Evolutionary conservation across 1,139 yeast genomes (phyloP).

Genomic region (Wickerhamiella infanticola): DNA sequence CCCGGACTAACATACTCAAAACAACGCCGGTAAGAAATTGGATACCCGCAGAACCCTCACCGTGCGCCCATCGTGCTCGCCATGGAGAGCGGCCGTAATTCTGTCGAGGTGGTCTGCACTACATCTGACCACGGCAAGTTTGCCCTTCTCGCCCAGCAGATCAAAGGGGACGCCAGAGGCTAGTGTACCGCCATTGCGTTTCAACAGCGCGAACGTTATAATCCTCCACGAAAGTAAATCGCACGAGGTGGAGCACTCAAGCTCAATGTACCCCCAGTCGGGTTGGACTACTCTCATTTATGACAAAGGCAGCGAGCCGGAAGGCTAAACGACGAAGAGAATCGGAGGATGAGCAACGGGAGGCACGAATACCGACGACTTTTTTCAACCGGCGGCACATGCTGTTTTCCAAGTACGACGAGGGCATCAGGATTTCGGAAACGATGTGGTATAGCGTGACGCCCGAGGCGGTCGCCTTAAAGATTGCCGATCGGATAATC

Average conservation of each 20-base stretch:
- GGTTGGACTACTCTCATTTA: slow-evolving; percentile 15
- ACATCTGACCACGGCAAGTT: slow-evolving; percentile 11
- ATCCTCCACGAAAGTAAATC: slow-evolving; percentile 33
- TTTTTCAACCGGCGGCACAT: slow-evolving; percentile 48
- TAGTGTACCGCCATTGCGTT: slow-evolving; percentile 26
- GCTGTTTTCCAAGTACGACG: slow-evolving; percentile 46
- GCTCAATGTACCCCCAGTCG: slow-evolving; percentile 27
- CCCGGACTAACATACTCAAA: slow-evolving; percentile 5
- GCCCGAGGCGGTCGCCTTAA: slow-evolving; percentile 37
- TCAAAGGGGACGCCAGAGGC: slow-evolving; percentile 33
- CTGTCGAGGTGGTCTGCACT: slow-evolving; percentile 6
- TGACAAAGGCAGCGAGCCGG: slow-evolving; percentile 3
- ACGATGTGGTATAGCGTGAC: slow-evolving; percentile 90
- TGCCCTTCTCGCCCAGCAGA: slow-evolving; percentile 18
- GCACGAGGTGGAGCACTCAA: slow-evolving; percentile 14
- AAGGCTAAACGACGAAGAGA: neutral
- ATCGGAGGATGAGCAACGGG: neutral
- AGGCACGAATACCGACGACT: slow-evolving; percentile 18
- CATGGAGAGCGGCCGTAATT: slow-evolving; percentile 11
- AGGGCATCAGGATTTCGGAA: slow-evolving; percentile 56
- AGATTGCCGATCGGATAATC: slow-evolving; percentile 39
- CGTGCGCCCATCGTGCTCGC: slow-evolving; percentile 9
- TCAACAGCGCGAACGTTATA: slow-evolving; percentile 23
- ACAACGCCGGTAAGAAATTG: slow-evolving; percentile 10
- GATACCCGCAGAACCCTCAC: slow-evolving; percentile 7